These are phyloP conservation scores for Xylariaceae sp. DNA, from an alignment of 2,329 filamentous ascomycete genomes.

Conservation along the genomic window DNA sequence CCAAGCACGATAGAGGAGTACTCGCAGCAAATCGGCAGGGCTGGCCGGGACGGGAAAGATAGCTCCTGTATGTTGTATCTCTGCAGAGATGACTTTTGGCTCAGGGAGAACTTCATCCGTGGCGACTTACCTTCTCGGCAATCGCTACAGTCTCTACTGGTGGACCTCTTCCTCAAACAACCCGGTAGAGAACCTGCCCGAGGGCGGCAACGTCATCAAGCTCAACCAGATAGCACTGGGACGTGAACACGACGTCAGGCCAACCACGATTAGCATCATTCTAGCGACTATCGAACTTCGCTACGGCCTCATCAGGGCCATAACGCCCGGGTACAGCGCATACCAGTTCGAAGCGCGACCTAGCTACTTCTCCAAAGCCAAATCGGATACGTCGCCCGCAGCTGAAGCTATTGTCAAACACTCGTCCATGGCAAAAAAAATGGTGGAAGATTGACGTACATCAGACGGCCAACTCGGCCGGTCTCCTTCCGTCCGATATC, in stretches of 20 bases:
- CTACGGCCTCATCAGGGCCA: slow-evolving; percentile 50
- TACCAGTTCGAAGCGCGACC: slow-evolving; percentile 44
- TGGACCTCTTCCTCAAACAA: slow-evolving; percentile 48
- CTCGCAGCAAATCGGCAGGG: slow-evolving; percentile 52
- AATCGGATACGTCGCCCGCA: slow-evolving; percentile 35
- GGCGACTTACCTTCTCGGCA: slow-evolving; percentile 51
- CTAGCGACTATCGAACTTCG: slow-evolving; percentile 57
- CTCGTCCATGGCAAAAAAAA: slow-evolving; percentile 37
- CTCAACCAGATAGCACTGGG: slow-evolving; percentile 40
- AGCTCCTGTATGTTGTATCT: slow-evolving; percentile 55
- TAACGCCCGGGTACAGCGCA: slow-evolving; percentile 50
- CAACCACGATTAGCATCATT: slow-evolving; percentile 45
- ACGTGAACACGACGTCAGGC: slow-evolving; percentile 48
- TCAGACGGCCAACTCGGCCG: slow-evolving; percentile 25
- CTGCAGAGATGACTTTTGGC: slow-evolving; percentile 51
- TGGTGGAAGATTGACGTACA: slow-evolving; percentile 46
- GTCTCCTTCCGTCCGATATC: slow-evolving; percentile 40
- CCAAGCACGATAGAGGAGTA: slow-evolving; percentile 51
- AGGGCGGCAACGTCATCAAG: slow-evolving; percentile 40
- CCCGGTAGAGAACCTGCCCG: slow-evolving; percentile 27
- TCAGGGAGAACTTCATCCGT: slow-evolving; percentile 54
- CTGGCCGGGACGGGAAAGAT: slow-evolving; percentile 46
- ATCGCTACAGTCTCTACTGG: slow-evolving; percentile 43
- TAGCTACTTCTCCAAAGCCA: slow-evolving; percentile 29
- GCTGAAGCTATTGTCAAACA: slow-evolving; percentile 39